phyloP scores from a whole-genome alignment of 2,329 filamentous ascomycete genomes.

The Colletotrichum liaoningense region DNA sequence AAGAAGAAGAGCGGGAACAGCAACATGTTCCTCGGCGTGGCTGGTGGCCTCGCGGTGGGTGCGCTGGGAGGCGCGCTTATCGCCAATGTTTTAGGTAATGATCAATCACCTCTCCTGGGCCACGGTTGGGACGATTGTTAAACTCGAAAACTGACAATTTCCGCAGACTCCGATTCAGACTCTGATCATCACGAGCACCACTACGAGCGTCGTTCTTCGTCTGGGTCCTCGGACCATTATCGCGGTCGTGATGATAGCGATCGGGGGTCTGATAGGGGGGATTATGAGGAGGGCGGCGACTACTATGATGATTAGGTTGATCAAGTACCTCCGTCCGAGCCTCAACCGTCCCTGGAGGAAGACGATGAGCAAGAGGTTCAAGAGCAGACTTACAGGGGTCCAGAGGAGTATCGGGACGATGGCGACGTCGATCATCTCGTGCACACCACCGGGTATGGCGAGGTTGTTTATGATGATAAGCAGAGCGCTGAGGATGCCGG shows the following conservation, averaged over 20 bases:
- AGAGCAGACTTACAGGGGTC: background rate
- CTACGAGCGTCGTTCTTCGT: constrained; percentile 20
- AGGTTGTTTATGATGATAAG: background rate
- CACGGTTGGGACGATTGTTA: background rate
- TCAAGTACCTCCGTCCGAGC: background rate
- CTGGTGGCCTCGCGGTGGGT: constrained; percentile 67
- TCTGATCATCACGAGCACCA: constrained; percentile 19
- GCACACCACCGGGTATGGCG: background rate
- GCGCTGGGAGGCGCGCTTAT: constrained; percentile 68
- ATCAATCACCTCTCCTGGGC: constrained; percentile 16
- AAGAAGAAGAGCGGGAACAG: constrained; percentile 57
- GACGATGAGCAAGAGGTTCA: background rate
- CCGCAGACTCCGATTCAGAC: constrained; percentile 18
- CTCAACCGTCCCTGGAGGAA: background rate
- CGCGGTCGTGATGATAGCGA: constrained; percentile 19
- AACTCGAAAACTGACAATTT: background rate
- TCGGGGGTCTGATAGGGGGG: constrained; percentile 55
- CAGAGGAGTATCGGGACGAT: background rate
- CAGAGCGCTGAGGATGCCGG: background rate
- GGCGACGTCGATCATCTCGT: background rate
- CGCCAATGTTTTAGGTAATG: constrained; percentile 65
- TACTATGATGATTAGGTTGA: constrained; percentile 34
- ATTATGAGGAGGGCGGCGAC: constrained; percentile 58
- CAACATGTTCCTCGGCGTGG: constrained; percentile 65
- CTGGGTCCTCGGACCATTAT: constrained; percentile 31